Percentiles rank a stretch among this genome's conserved stretches.
phyloP scores from a whole-genome alignment of 805 yeast species.

The Hanseniaspora lindneri region DNA sequence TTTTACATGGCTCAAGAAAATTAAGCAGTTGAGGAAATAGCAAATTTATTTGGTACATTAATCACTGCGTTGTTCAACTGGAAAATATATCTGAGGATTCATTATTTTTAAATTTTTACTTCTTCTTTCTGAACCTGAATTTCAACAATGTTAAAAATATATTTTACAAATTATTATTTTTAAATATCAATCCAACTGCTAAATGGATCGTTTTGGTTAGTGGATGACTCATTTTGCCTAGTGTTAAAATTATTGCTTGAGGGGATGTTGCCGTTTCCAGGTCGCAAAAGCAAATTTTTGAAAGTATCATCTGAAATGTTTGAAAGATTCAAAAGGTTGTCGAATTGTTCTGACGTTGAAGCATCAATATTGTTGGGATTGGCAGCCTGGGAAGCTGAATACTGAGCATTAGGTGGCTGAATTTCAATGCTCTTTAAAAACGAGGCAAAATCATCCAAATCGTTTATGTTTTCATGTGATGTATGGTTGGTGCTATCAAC shows the following conservation, averaged over 20 bases:
- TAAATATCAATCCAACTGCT: not conserved
- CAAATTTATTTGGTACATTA: too few species aligned
- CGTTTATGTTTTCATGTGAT: not conserved
- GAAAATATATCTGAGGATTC: too few species aligned
- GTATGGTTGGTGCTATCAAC: not conserved
- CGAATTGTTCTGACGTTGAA: too few species aligned
- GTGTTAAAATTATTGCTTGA: not conserved
- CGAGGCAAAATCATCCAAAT: not conserved
- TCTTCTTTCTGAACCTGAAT: not conserved
- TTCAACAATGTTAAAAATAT: not conserved
- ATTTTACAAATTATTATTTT: not conserved
- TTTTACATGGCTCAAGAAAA: too few species aligned
- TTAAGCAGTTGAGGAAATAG: too few species aligned
- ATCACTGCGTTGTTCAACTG: too few species aligned
- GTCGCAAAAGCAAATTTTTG: not conserved
- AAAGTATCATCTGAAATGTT: not conserved
- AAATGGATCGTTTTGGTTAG: not conserved
- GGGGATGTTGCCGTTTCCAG: not conserved
- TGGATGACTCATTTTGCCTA: not conserved
- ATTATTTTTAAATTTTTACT: too few species aligned
- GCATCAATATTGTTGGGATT: not conserved
- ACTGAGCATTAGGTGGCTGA: not conserved
- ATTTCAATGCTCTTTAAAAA: not conserved
- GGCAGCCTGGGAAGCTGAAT: not conserved
- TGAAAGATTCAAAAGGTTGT: not conserved